Conservation (phyloP, 2,329 filamentous ascomycete genomes). For the Chalara sp. region DNA sequence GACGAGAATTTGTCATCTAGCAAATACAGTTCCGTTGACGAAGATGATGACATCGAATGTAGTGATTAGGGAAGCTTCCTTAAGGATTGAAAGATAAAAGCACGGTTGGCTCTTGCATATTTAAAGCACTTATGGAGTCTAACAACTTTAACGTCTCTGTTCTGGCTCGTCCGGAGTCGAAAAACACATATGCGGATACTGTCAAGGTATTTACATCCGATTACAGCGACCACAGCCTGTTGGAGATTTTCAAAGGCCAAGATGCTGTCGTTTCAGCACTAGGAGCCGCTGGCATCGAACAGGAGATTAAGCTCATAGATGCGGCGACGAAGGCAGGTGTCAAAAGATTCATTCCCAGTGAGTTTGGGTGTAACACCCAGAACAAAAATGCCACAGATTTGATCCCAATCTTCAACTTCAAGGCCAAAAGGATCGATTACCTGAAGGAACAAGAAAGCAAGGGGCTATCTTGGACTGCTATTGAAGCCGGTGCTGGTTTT, state of each 20-base stretch:
- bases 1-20: no score
- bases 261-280: constrained; percentile 16
- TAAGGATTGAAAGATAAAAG: no score
- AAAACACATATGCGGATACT: neutral
- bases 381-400: constrained; percentile 7
- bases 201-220: constrained; percentile 9
- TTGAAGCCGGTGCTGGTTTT: constrained; percentile 20
- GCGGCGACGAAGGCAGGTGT: constrained; percentile 50
- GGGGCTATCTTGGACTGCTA: constrained; percentile 27
- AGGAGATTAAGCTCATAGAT: constrained; percentile 37
- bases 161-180: neutral
- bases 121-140: neutral
- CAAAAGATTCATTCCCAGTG: constrained; percentile 50
- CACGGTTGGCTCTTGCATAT: neutral
- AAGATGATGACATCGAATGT: no score
- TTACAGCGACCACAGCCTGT: constrained; percentile 7
- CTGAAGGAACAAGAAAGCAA: constrained; percentile 19
- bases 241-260: constrained; percentile 22
- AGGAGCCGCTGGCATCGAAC: neutral
- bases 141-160: neutral
- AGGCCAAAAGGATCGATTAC: constrained; percentile 29
- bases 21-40: no score
- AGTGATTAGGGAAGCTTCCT: no score
- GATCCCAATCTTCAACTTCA: constrained; percentile 25
- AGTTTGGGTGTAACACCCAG: constrained; percentile 33